Evolutionary conservation across 495 filamentous ascomycete species (phyloP).

Genomic region (Endocarpon pusillum): DNA sequence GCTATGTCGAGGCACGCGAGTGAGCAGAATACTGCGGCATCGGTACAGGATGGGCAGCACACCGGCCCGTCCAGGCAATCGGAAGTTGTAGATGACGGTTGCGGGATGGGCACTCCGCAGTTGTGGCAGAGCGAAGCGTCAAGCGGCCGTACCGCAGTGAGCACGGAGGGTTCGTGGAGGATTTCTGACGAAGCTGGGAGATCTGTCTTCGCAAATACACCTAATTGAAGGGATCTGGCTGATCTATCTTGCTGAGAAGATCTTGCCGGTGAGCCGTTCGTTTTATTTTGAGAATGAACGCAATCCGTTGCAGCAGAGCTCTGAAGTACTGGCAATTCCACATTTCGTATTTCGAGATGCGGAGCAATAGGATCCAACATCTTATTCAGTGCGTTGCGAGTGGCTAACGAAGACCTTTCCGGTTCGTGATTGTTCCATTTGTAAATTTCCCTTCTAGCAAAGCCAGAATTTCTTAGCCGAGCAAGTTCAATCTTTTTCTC

Average conservation of each 20-base stretch:
- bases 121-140: constrained; percentile 73
- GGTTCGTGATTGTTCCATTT: constrained; percentile 88
- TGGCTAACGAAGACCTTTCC: constrained; percentile 56
- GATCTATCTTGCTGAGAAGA: constrained; percentile 13
- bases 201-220: constrained; percentile 72
- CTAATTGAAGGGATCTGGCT: constrained; percentile 49
- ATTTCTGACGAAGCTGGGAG: constrained; percentile 63
- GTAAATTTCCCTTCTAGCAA: constrained; percentile 74
- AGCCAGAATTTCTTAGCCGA: constrained; percentile 50
- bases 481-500: no score
- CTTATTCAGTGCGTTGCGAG: constrained; percentile 47
- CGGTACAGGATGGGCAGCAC: constrained; percentile 56
- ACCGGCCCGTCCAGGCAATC: constrained; percentile 27
- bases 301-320: constrained; percentile 17
- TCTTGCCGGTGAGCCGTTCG: constrained; percentile 20
- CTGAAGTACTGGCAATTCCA: constrained; percentile 51
- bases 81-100: constrained; percentile 50
- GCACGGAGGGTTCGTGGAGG: constrained; percentile 56
- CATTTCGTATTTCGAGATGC: constrained; percentile 49
- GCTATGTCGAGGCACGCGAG: constrained; percentile 52
- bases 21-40: constrained; percentile 80
- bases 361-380: constrained; percentile 48
- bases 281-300: constrained; percentile 11
- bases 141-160: constrained; percentile 68
- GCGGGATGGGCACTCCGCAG: no score